Conservation (phyloP, 768 basidiomycete genomes). For the Russula emetica region DNA sequence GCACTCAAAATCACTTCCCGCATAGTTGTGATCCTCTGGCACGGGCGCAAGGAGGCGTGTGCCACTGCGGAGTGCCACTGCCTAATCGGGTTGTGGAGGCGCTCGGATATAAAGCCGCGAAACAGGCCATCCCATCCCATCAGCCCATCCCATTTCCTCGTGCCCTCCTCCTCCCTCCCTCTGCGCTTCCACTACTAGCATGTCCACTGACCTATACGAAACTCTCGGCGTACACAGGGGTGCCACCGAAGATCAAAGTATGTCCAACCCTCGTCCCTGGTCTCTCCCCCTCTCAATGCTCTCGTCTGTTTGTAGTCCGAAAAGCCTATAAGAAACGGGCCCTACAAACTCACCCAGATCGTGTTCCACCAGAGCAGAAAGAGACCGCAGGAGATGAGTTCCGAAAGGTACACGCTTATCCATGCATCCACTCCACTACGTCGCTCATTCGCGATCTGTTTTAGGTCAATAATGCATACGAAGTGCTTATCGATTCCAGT, state of each 20-base stretch:
- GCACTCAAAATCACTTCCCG: conserved; percentile 68
- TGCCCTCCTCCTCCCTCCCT: not conserved
- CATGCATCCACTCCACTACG: conserved; percentile 2
- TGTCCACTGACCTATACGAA: conserved; percentile 64
- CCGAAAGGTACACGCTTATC: conserved; percentile 38
- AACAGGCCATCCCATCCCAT: not conserved
- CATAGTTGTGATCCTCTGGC: conserved; percentile 30
- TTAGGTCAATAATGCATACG: conserved; percentile 75
- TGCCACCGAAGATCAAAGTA: conserved; percentile 63
- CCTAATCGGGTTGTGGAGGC: not conserved
- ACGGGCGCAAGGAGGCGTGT: not conserved
- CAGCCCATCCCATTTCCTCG: conserved; percentile 16
- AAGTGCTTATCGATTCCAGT: conserved; percentile 58
- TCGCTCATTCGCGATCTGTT: conserved; percentile 12
- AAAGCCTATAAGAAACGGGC: conserved; percentile 75
- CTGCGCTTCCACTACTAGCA: conserved; percentile 29
- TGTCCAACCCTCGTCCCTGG: conserved; percentile 30
- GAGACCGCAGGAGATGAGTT: conserved; percentile 55
- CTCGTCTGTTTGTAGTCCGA: conserved; percentile 46
- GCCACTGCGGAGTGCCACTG: not conserved
- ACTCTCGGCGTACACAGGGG: conserved; percentile 49
- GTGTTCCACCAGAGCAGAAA: conserved; percentile 60
- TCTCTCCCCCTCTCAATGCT: not conserved
- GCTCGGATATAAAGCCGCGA: conserved; percentile 9
- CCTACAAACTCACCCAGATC: conserved; percentile 71